Evolutionary conservation across 2,329 filamentous ascomycete species (phyloP).

Genomic region (Plenodomus lindquistii): DNA sequence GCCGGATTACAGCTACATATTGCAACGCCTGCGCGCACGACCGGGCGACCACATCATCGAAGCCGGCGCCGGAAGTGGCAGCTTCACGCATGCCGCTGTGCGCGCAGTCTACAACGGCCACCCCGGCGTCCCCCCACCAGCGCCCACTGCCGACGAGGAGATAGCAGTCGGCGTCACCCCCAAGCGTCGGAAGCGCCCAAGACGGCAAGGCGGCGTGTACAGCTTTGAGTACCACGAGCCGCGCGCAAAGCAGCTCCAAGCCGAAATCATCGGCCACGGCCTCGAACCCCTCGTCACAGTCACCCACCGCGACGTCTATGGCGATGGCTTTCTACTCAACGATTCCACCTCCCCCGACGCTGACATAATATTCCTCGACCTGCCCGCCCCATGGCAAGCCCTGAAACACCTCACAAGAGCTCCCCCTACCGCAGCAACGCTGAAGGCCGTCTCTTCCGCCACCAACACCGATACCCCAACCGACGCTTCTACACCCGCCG

Average conservation of each 20-base stretch:
- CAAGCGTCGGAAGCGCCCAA: constrained; percentile 40
- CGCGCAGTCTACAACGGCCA: constrained; percentile 77
- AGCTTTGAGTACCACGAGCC: constrained; percentile 82
- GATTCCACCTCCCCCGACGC: constrained; percentile 48
- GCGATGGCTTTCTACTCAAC: constrained; percentile 69
- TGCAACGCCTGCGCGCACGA: constrained; percentile 73
- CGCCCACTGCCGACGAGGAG: constrained; percentile 30
- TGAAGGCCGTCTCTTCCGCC: constrained; percentile 29
- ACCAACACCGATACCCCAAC: not conserved
- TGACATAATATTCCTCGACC: constrained; percentile 75
- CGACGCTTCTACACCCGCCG: constrained; percentile 49
- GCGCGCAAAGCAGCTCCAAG: constrained; percentile 68
- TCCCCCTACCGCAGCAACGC: constrained; percentile 26
- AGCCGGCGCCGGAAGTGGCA: constrained; percentile 79
- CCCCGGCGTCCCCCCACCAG: constrained; percentile 43
- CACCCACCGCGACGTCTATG: constrained; percentile 79
- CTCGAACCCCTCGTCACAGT: constrained; percentile 69
- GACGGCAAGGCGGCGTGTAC: constrained; percentile 67
- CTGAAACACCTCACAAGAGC: constrained; percentile 72
- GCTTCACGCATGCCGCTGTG: constrained; percentile 78
- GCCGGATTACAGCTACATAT: constrained; percentile 82
- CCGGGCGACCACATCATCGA: constrained; percentile 77
- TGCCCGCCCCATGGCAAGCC: constrained; percentile 81
- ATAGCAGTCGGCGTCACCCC: constrained; percentile 26
- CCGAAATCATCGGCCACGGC: constrained; percentile 71